These are phyloP conservation scores for Clitocybe nebularis DNA, from an alignment of 1,284 basidiomycete species.

Conservation along the genomic window DNA sequence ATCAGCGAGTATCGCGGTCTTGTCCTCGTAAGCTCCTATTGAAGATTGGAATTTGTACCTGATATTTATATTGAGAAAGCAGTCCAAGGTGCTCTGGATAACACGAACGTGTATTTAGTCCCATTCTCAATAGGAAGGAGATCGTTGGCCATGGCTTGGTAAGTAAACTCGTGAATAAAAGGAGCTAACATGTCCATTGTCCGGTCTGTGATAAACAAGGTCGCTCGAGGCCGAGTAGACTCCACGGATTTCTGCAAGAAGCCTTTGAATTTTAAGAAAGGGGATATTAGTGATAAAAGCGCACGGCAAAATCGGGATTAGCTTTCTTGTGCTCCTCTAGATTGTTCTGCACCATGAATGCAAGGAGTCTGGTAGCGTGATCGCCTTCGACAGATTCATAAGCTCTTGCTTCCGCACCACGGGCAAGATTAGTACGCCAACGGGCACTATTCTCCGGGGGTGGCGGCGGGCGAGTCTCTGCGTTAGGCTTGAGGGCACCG, in stretches of 20 bases:
- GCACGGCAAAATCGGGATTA: constrained; percentile 84
- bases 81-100: not conserved
- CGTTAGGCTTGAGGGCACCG: constrained; percentile 75
- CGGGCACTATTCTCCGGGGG: constrained; percentile 56
- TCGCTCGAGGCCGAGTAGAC: constrained; percentile 64
- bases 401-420: constrained; percentile 60
- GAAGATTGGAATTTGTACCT: constrained; percentile 89
- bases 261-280: constrained; percentile 1
- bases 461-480: constrained; percentile 56
- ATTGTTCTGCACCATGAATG: constrained; percentile 76
- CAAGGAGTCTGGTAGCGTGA: constrained; percentile 74
- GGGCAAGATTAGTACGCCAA: constrained; percentile 73
- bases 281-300: constrained; percentile 9
- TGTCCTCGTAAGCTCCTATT: constrained; percentile 81
- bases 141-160: constrained; percentile 98
- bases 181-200: constrained; percentile 93
- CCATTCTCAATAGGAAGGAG: constrained; percentile 87
- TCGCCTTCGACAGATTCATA: constrained; percentile 67
- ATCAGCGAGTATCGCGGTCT: constrained; percentile 81
- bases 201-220: constrained; percentile 91
- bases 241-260: constrained; percentile 47
- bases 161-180: constrained; percentile 96
- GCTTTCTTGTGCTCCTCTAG: constrained; percentile 83
- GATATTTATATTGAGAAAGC: constrained; percentile 3
- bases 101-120: constrained; percentile 75